These are phyloP conservation scores for Eucalyptus regnans DNA, from an alignment of 345 rosid genomes.

Conservation along the genomic window DNA sequence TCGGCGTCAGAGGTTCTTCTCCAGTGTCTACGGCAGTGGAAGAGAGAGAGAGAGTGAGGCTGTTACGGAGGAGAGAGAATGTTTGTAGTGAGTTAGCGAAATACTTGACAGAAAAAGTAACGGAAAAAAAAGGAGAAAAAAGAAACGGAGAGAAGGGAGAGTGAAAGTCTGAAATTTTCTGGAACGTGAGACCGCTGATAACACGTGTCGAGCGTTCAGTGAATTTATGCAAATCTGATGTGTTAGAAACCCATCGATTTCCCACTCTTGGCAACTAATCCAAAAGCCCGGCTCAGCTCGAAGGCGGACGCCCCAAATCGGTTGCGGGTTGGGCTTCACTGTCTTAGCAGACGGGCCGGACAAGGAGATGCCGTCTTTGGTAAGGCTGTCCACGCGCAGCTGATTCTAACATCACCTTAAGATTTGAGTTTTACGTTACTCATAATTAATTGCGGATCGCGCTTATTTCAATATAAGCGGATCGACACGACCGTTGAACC, in stretches of 20 bases:
- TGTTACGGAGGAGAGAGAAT: no score
- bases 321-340: background rate
- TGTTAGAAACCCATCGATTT: background rate
- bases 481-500: background rate
- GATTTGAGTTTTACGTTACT: background rate
- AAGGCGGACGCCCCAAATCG: background rate
- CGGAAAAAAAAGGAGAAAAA: no score
- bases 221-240: no score
- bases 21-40: rapidly evolving
- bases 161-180: no score
- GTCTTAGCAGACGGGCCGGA: background rate
- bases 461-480: background rate
- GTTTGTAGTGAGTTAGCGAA: no score
- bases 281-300: background rate
- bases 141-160: no score
- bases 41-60: no score
- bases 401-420: background rate
- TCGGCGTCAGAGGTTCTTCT: no score
- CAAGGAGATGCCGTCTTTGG: background rate
- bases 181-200: no score
- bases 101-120: no score
- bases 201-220: no score
- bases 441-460: background rate
- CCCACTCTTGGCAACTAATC: background rate
- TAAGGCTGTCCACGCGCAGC: background rate